phyloP scores from a whole-genome alignment of 345 rosid species.

The Arabidopsis suecica region DNA sequence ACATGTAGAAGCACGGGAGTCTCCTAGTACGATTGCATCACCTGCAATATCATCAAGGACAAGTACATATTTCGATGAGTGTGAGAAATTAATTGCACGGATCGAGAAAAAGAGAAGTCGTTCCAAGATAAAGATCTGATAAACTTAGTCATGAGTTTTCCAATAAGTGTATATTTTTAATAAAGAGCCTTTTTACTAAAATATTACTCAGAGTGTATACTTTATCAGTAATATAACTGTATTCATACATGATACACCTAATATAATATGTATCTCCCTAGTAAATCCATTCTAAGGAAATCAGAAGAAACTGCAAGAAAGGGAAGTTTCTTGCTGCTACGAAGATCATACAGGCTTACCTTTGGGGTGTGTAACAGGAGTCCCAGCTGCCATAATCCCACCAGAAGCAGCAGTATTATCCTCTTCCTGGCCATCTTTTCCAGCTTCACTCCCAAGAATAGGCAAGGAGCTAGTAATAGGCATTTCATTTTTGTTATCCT shows the following conservation, averaged over 20 bases:
- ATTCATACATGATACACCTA: slow-evolving; percentile 4
- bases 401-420: slow-evolving; percentile 18
- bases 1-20: slow-evolving; percentile 37
- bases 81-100: slow-evolving; percentile 7
- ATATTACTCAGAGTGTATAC: slow-evolving; percentile 11
- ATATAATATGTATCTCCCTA: neutral
- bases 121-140: slow-evolving; percentile 17
- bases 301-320: slow-evolving; percentile 10
- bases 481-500: slow-evolving; percentile 13
- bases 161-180: neutral
- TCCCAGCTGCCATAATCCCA: slow-evolving; percentile 32
- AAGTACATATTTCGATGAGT: slow-evolving; percentile 16
- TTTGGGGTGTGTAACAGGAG: slow-evolving; percentile 24
- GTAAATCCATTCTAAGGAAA: slow-evolving; percentile 1
- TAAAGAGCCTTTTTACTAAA: neutral
- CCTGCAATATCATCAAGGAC: slow-evolving; percentile 39
- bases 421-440: slow-evolving; percentile 33
- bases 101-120: slow-evolving; percentile 16
- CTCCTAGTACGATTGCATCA: slow-evolving; percentile 33
- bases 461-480: slow-evolving; percentile 32
- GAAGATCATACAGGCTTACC: slow-evolving; percentile 39
- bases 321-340: slow-evolving; percentile 7
- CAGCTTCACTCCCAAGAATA: slow-evolving; percentile 36
- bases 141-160: slow-evolving; percentile 18
- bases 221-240: neutral